phyloP scores from a whole-genome alignment of 2,329 filamentous ascomycete genomes.

The Aspergillus calidoustus region DNA sequence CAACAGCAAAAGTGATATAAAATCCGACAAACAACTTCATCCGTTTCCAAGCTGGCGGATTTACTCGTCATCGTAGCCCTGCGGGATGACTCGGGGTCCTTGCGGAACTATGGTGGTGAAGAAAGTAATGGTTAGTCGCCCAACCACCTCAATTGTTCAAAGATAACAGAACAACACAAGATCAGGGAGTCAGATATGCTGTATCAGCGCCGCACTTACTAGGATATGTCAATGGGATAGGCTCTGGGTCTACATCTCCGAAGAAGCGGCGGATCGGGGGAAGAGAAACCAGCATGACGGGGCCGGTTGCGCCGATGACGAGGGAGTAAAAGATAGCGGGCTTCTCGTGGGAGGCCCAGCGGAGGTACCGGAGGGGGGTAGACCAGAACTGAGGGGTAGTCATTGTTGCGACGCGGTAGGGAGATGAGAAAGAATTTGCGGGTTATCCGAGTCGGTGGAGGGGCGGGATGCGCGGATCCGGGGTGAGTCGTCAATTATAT shows the following conservation, averaged over 20 bases:
- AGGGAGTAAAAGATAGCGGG: constrained; percentile 91
- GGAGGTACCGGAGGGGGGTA: constrained; percentile 79
- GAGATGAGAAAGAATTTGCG: constrained; percentile 14
- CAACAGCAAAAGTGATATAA: constrained; percentile 23
- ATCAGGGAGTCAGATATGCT: background rate
- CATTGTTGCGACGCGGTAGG: constrained; percentile 38
- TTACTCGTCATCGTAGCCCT: constrained; percentile 54
- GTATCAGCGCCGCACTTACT: constrained; percentile 62
- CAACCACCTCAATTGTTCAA: background rate
- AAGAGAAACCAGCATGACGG: constrained; percentile 69
- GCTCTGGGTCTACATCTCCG: constrained; percentile 73
- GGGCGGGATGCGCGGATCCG: background rate
- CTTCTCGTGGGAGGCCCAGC: constrained; percentile 85
- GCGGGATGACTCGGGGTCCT: constrained; percentile 50
- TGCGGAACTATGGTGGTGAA: constrained; percentile 43
- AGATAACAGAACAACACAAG: background rate
- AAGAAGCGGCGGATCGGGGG: constrained; percentile 74
- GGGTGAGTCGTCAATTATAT: constrained; percentile 14
- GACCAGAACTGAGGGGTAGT: constrained; percentile 79
- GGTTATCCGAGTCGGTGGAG: constrained; percentile 22
- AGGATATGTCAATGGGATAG: constrained; percentile 88
- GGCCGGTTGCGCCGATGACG: constrained; percentile 73
- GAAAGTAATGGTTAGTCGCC: background rate
- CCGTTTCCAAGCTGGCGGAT: constrained; percentile 9
- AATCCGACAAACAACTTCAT: constrained; percentile 23